These are phyloP conservation scores for Fraxinus velutina DNA, from an alignment of 305 asterid genomes.

Conservation along the genomic window DNA sequence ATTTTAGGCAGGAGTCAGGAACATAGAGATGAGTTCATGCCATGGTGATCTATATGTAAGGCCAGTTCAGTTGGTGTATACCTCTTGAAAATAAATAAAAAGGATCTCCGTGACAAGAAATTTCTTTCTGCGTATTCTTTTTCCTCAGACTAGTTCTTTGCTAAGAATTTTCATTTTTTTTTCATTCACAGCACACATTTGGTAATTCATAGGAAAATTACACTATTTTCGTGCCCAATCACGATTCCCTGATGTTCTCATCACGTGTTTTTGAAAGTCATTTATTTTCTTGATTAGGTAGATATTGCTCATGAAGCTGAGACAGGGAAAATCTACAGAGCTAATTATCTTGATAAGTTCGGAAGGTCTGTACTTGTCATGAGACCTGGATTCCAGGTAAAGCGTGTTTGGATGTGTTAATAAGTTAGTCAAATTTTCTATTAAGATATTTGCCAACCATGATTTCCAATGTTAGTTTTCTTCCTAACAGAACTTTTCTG, in stretches of 20 bases:
- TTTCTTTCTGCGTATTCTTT: background rate
- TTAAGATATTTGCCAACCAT: background rate
- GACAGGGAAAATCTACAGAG: constrained; percentile 51
- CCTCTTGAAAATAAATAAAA: background rate
- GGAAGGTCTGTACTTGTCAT: constrained; percentile 59
- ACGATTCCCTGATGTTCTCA: background rate
- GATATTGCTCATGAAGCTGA: constrained; percentile 51
- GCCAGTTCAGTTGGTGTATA: background rate
- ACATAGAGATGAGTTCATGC: background rate
- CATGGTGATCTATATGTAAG: background rate
- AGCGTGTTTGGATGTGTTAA: background rate
- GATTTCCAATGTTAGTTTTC: background rate
- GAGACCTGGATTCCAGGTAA: constrained; percentile 58
- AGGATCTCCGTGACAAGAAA: background rate
- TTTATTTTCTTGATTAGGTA: constrained; percentile 31
- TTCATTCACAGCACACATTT: background rate
- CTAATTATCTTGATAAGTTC: constrained; percentile 41
- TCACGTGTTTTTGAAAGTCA: background rate
- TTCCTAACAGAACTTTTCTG: background rate
- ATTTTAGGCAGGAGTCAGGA: background rate
- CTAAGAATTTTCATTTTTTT: background rate
- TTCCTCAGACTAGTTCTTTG: background rate
- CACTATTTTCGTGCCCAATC: background rate
- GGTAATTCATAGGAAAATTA: background rate
- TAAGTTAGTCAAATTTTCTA: background rate